These are phyloP conservation scores for Ceratocystis cubensis DNA, from an alignment of 2,329 filamentous ascomycete genomes.

Conservation along the genomic window DNA sequence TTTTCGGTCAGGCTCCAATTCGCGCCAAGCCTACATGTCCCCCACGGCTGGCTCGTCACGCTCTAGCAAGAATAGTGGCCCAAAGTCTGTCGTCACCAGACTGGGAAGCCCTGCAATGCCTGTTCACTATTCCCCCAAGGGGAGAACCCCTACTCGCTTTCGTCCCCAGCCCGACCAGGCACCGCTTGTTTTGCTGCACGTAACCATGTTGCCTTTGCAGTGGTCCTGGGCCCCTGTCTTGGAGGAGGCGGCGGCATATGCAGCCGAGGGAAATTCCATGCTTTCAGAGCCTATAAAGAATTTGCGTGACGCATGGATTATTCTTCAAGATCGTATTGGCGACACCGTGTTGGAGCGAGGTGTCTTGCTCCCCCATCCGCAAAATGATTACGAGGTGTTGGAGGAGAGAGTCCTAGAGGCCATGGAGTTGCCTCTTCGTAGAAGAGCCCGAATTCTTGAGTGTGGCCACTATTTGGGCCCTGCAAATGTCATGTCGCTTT, in stretches of 20 bases:
- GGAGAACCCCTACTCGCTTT: slow-evolving; percentile 45
- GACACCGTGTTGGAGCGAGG: slow-evolving; percentile 64
- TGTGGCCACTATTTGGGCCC: slow-evolving; percentile 65
- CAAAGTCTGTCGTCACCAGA: slow-evolving; percentile 38
- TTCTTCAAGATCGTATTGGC: slow-evolving; percentile 56
- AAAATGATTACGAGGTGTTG: slow-evolving; percentile 66
- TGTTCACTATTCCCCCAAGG: slow-evolving; percentile 43
- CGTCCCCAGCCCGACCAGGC: slow-evolving; percentile 44
- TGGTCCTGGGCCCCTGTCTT: slow-evolving; percentile 51
- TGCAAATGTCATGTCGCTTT: slow-evolving; percentile 36
- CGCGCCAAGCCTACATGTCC: slow-evolving; percentile 59
- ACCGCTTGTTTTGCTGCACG: slow-evolving; percentile 67
- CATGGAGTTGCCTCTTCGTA: slow-evolving; percentile 52
- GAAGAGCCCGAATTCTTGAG: slow-evolving; percentile 56
- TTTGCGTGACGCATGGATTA: slow-evolving; percentile 51
- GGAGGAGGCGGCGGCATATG: slow-evolving; percentile 26
- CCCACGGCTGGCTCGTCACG: slow-evolving; percentile 50
- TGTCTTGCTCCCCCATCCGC: slow-evolving; percentile 63
- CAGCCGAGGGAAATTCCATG: slow-evolving; percentile 25
- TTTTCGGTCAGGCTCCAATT: slow-evolving; percentile 57
- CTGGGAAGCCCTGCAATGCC: slow-evolving; percentile 43
- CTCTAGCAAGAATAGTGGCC: slow-evolving; percentile 36
- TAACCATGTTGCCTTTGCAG: slow-evolving; percentile 59
- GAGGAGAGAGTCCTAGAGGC: slow-evolving; percentile 67
- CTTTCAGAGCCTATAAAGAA: slow-evolving; percentile 35